Conservation (phyloP, 352 stramenopile genomes). For the Phytophthora aleatoria region DNA sequence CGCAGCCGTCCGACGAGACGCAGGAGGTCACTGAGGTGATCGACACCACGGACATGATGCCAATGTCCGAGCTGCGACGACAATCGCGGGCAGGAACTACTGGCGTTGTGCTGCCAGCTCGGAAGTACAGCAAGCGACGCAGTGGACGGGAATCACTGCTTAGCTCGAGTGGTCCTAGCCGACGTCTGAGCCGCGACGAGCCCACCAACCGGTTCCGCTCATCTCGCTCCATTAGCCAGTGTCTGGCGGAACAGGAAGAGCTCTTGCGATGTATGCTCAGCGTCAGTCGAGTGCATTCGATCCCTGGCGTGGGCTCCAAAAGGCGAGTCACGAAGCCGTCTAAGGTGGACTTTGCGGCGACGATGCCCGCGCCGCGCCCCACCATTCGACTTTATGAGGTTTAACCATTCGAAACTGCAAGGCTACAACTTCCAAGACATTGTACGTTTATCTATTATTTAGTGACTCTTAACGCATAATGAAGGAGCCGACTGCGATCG, state of each 20-base stretch:
- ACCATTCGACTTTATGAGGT: constrained; percentile 30
- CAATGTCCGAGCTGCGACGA: constrained; percentile 30
- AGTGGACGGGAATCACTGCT: constrained; percentile 19
- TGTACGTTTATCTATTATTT: constrained; percentile 20
- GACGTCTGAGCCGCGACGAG: constrained; percentile 23
- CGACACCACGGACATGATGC: constrained; percentile 56
- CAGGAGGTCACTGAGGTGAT: constrained; percentile 51
- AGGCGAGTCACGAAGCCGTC: background rate
- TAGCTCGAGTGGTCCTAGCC: constrained; percentile 23
- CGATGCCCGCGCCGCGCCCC: constrained; percentile 26
- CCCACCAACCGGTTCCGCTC: constrained; percentile 20
- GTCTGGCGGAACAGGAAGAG: constrained; percentile 47
- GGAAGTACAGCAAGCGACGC: constrained; percentile 29
- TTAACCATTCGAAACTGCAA: constrained; percentile 16
- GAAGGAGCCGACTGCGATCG: constrained; percentile 11
- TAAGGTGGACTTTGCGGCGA: constrained; percentile 31
- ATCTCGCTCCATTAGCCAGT: constrained; percentile 47
- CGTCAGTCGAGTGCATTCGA: constrained; percentile 31
- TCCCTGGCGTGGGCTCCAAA: constrained; percentile 18
- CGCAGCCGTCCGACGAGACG: constrained; percentile 5
- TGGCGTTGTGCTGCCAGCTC: constrained; percentile 6
- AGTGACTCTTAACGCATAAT: constrained; percentile 4
- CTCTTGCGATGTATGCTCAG: constrained; percentile 46
- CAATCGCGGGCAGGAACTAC: constrained; percentile 7
- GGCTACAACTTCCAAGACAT: background rate